These are phyloP conservation scores for Endocarpon pusillum DNA, from an alignment of 495 filamentous ascomycete species.

Conservation along the genomic window DNA sequence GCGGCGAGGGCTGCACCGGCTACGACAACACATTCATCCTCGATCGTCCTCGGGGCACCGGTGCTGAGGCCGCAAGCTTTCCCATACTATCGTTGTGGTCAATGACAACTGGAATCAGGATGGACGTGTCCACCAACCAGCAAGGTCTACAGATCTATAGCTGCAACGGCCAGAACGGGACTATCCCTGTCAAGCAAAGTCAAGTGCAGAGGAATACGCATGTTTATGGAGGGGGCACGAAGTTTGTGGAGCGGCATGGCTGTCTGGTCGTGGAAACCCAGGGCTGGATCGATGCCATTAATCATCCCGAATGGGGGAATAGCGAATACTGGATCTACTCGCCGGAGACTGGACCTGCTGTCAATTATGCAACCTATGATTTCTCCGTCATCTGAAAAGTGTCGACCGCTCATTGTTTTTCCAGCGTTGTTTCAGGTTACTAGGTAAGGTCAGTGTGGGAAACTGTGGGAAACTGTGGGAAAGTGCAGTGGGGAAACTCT, in stretches of 20 bases:
- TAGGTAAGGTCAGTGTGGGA: too few species aligned
- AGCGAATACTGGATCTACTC: slow-evolving; percentile 38
- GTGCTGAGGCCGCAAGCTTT: slow-evolving; percentile 37
- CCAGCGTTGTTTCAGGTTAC: too few species aligned
- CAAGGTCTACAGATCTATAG: slow-evolving; percentile 63
- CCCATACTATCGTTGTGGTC: slow-evolving; percentile 44
- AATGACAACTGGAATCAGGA: slow-evolving; percentile 43
- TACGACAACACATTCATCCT: slow-evolving; percentile 63
- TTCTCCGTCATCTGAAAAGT: too few species aligned
- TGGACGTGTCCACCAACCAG: slow-evolving; percentile 61
- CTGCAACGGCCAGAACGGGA: slow-evolving; percentile 57
- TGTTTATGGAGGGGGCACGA: slow-evolving; percentile 20
- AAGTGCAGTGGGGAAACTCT: too few species aligned
- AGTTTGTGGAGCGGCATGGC: slow-evolving; percentile 41
- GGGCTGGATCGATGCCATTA: slow-evolving; percentile 66
- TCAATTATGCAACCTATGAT: slow-evolving; percentile 48
- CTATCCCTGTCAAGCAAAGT: slow-evolving; percentile 32
- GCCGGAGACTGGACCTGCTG: slow-evolving; percentile 43
- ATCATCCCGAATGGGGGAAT: slow-evolving; percentile 61
- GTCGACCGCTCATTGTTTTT: too few species aligned
- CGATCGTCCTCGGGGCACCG: slow-evolving; percentile 47
- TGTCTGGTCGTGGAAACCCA: slow-evolving; percentile 51
- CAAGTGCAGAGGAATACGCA: slow-evolving; percentile 33
- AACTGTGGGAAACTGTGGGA: too few species aligned
- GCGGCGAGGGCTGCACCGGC: slow-evolving; percentile 57